phyloP scores from a whole-genome alignment of 2,329 filamentous ascomycete genomes.

The Fusarium dlaminii region DNA sequence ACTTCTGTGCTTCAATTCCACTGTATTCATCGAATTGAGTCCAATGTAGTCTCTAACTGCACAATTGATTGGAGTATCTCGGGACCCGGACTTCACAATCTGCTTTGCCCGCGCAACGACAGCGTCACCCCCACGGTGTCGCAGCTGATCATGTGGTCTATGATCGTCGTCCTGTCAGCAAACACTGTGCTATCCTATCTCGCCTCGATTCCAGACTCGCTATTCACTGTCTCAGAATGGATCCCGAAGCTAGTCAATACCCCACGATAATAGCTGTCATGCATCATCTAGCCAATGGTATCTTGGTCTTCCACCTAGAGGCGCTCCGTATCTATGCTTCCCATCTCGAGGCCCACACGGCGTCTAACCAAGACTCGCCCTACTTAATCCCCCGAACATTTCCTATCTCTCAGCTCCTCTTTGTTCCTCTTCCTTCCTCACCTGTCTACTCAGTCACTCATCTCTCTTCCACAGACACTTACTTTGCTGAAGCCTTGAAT shows the following conservation, averaged over 20 bases:
- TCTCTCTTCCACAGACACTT: background rate
- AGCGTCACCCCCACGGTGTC: slow-evolving; percentile 24
- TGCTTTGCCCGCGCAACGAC: slow-evolving; percentile 25
- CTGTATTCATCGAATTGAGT: background rate
- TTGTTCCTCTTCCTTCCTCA: slow-evolving; percentile 17
- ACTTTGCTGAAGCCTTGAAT: slow-evolving; percentile 17
- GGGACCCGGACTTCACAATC: slow-evolving; percentile 16
- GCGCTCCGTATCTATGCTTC: slow-evolving; percentile 35
- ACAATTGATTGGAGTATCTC: slow-evolving; percentile 19
- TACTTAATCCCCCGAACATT: slow-evolving; percentile 29
- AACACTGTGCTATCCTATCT: slow-evolving; percentile 30
- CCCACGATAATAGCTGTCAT: slow-evolving; percentile 30
- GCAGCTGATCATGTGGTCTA: slow-evolving; percentile 29
- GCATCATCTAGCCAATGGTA: slow-evolving; percentile 18
- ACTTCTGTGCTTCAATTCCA: background rate
- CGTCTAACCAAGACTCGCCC: slow-evolving; percentile 19
- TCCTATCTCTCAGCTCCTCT: slow-evolving; percentile 1
- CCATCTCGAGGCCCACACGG: slow-evolving; percentile 20
- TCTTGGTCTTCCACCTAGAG: background rate
- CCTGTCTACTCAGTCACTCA: slow-evolving; percentile 4
- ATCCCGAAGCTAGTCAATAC: slow-evolving; percentile 16
- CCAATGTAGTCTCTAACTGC: background rate
- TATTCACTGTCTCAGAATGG: slow-evolving; percentile 11
- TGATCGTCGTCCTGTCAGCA: slow-evolving; percentile 18
- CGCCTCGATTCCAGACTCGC: slow-evolving; percentile 14